Conservation (phyloP, 2,329 filamentous ascomycete species). For the Aspergillus sp. region DNA sequence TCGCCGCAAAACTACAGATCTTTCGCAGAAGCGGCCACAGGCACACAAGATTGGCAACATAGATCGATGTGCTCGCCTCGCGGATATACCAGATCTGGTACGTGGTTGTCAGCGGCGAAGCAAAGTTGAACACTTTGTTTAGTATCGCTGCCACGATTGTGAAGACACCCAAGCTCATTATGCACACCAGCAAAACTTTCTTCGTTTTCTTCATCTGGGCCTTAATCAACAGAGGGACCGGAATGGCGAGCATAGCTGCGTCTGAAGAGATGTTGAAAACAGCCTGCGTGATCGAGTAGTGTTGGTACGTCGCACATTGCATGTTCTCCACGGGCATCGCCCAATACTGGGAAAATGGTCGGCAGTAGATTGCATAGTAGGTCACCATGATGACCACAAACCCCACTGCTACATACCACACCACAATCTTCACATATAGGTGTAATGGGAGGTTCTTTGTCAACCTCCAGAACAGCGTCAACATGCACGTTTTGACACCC, state of each 20-base stretch:
- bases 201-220: constrained; percentile 34
- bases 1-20: constrained; percentile 29
- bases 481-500: constrained; percentile 5
- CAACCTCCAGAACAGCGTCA: constrained; percentile 50
- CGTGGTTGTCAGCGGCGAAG: constrained; percentile 34
- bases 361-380: constrained; percentile 51
- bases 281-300: constrained; percentile 43
- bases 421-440: constrained; percentile 40
- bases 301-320: constrained; percentile 42
- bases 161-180: constrained; percentile 42
- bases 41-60: constrained; percentile 48
- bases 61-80: constrained; percentile 41
- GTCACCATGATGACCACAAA: constrained; percentile 51
- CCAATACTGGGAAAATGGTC: constrained; percentile 52
- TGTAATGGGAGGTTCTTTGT: constrained; percentile 40
- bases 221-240: constrained; percentile 37
- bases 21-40: constrained; percentile 33
- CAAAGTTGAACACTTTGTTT: constrained; percentile 47
- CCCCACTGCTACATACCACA: constrained; percentile 44
- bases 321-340: constrained; percentile 43
- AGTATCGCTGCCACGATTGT: constrained; percentile 43
- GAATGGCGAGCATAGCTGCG: constrained; percentile 38
- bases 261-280: constrained; percentile 48
- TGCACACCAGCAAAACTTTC: constrained; percentile 34
- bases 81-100: constrained; percentile 47